Percentiles rank a stretch among this genome's conserved stretches.
Conservation (phyloP, 2,329 filamentous ascomycete species). For the Microdochium trichocladiopsis region DNA sequence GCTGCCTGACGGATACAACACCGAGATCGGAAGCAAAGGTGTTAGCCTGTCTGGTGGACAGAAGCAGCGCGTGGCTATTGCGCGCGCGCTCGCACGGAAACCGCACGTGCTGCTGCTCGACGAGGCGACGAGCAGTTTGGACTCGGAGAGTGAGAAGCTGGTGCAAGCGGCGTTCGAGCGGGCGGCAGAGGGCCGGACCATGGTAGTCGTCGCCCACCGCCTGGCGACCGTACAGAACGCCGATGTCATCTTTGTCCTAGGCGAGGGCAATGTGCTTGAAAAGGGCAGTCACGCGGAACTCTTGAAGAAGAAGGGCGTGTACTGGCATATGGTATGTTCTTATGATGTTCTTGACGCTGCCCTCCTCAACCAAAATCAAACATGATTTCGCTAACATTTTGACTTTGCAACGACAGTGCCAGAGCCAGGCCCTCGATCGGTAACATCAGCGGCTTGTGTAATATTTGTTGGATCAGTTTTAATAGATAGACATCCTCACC, state of each 20-base stretch:
- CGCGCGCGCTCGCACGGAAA: slow-evolving; percentile 59
- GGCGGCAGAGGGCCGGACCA: slow-evolving; percentile 53
- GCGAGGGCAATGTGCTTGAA: slow-evolving; percentile 52
- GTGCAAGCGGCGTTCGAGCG: slow-evolving; percentile 62
- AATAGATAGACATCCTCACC: too few species aligned
- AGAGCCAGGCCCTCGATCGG: slow-evolving; percentile 50
- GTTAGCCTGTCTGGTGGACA: slow-evolving; percentile 64
- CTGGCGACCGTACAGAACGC: slow-evolving; percentile 73
- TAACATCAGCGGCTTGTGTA: slow-evolving; percentile 13
- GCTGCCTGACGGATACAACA: slow-evolving; percentile 62
- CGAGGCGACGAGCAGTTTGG: slow-evolving; percentile 65
- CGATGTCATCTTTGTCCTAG: slow-evolving; percentile 74
- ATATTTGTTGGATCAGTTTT: too few species aligned
- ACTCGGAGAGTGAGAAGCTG: slow-evolving; percentile 49
- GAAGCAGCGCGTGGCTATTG: slow-evolving; percentile 64
- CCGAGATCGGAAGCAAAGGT: slow-evolving; percentile 59
- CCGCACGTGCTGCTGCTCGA: slow-evolving; percentile 63
- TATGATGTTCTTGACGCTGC: background rate
- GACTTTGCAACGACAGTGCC: slow-evolving; percentile 32
- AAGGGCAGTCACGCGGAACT: slow-evolving; percentile 45
- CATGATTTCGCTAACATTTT: slow-evolving; percentile 11
- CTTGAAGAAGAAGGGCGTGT: slow-evolving; percentile 42
- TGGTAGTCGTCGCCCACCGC: slow-evolving; percentile 71
- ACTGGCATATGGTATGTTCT: slow-evolving; percentile 49
- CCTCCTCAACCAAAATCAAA: too few species aligned